phyloP scores from a whole-genome alignment of 768 basidiomycete species.

The Lactifluus piperatus region DNA sequence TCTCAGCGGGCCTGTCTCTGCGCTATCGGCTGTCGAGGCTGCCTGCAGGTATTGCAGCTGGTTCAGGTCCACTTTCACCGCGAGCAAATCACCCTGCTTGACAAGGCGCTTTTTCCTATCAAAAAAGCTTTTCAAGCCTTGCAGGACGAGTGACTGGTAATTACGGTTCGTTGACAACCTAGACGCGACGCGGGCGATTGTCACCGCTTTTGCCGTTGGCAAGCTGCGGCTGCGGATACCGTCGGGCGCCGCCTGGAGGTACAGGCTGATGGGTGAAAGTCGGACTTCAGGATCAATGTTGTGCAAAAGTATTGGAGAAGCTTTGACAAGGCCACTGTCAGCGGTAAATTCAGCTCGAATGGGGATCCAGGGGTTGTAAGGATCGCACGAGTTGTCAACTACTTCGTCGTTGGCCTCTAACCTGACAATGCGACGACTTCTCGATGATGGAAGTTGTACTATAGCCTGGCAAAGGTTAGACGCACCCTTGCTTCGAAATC shows the following conservation, averaged over 20 bases:
- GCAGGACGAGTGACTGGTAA: slow-evolving; percentile 55
- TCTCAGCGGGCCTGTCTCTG: not conserved
- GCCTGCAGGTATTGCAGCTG: slow-evolving; percentile 20
- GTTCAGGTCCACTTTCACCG: slow-evolving; percentile 53
- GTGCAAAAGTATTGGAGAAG: slow-evolving; percentile 45
- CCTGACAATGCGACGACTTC: slow-evolving; percentile 44
- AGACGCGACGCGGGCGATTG: slow-evolving; percentile 74
- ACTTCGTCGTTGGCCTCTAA: slow-evolving; percentile 44
- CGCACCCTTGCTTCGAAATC: not conserved
- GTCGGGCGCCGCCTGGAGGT: slow-evolving; percentile 48
- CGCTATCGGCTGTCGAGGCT: not conserved
- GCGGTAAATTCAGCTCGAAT: not conserved
- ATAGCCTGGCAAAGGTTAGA: slow-evolving; percentile 39
- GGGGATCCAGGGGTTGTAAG: not conserved
- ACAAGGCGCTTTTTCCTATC: slow-evolving; percentile 44
- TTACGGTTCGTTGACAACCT: slow-evolving; percentile 55
- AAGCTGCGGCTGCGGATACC: slow-evolving; percentile 49
- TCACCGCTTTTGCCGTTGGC: slow-evolving; percentile 60
- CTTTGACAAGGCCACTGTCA: slow-evolving; percentile 33
- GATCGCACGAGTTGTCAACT: slow-evolving; percentile 31
- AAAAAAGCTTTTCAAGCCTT: slow-evolving; percentile 58
- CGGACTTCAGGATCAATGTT: slow-evolving; percentile 36
- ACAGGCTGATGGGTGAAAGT: slow-evolving; percentile 24
- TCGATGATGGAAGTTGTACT: slow-evolving; percentile 23
- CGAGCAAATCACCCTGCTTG: slow-evolving; percentile 67